These are phyloP conservation scores for Fusarium secorum DNA, from an alignment of 2,329 filamentous ascomycete genomes.

Conservation along the genomic window DNA sequence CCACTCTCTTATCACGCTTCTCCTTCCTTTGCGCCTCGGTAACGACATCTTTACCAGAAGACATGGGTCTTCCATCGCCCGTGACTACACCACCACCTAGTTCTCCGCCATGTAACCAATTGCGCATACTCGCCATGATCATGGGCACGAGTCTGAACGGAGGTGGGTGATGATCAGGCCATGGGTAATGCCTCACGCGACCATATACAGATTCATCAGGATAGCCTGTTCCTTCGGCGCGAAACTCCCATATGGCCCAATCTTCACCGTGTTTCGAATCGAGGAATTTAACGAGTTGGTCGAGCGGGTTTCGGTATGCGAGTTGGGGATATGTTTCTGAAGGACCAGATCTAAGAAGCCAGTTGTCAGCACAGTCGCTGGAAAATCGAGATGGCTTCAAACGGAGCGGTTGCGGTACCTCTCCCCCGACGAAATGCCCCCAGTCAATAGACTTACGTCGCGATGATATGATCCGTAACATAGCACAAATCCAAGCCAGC, in stretches of 20 bases:
- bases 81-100: constrained; percentile 40
- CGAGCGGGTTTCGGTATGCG: constrained; percentile 92
- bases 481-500: constrained; percentile 94
- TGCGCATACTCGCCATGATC: constrained; percentile 91
- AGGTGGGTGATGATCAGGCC: constrained; percentile 96
- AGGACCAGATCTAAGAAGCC: constrained; percentile 78
- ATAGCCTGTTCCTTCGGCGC: constrained; percentile 95
- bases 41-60: constrained; percentile 13
- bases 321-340: constrained; percentile 88
- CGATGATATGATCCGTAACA: constrained; percentile 81
- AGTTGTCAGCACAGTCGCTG: constrained; percentile 13
- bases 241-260: constrained; percentile 98
- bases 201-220: constrained; percentile 88
- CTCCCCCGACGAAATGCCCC: fast-evolving
- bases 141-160: constrained; percentile 88
- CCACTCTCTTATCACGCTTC: constrained; percentile 65
- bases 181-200: constrained; percentile 89
- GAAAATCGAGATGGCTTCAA: fast-evolving
- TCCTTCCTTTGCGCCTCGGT: constrained; percentile 45
- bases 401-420: fast-evolving
- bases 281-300: constrained; percentile 85
- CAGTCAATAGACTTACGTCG: constrained; percentile 55
- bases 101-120: constrained; percentile 74
- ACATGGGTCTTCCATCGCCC: constrained; percentile 23
- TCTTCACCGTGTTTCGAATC: constrained; percentile 82